phyloP scores from a whole-genome alignment of 164 flowering plant genomes.

The Annona cherimola region DNA sequence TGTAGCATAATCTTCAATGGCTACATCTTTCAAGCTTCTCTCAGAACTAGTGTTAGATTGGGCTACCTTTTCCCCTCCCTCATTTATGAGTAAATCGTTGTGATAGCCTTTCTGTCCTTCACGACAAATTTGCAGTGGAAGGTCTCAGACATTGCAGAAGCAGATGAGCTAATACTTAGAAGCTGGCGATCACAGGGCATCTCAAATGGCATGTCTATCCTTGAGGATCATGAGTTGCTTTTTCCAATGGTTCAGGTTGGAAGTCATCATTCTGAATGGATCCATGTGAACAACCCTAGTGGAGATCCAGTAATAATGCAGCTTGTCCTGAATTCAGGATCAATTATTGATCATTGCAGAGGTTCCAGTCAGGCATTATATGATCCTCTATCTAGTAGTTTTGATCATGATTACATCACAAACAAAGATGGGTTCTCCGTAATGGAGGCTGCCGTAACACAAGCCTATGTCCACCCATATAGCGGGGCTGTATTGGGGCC shows the following conservation, averaged over 20 bases:
- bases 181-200: conserved; percentile 73
- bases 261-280: conserved; percentile 47
- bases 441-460: conserved; percentile 50
- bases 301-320: conserved; percentile 66
- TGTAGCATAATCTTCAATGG: no score
- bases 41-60: neutral
- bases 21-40: neutral
- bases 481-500: conserved; percentile 64
- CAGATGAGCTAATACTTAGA: conserved; percentile 51
- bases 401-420: conserved; percentile 27
- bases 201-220: conserved; percentile 45
- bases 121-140: conserved; percentile 22
- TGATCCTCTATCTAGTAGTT: conserved; percentile 28
- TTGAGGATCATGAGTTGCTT: conserved; percentile 51
- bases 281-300: conserved; percentile 70
- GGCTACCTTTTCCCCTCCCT: neutral
- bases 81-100: neutral
- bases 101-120: neutral
- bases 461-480: conserved; percentile 65
- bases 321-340: conserved; percentile 67
- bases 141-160: conserved; percentile 35
- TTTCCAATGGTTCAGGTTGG: conserved; percentile 66
- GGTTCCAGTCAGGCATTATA: conserved; percentile 25
- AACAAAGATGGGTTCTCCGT: conserved; percentile 53
- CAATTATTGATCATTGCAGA: conserved; percentile 53